These are phyloP conservation scores for Fraxinus angustifolia DNA, from an alignment of 305 asterid genomes.

Conservation along the genomic window DNA sequence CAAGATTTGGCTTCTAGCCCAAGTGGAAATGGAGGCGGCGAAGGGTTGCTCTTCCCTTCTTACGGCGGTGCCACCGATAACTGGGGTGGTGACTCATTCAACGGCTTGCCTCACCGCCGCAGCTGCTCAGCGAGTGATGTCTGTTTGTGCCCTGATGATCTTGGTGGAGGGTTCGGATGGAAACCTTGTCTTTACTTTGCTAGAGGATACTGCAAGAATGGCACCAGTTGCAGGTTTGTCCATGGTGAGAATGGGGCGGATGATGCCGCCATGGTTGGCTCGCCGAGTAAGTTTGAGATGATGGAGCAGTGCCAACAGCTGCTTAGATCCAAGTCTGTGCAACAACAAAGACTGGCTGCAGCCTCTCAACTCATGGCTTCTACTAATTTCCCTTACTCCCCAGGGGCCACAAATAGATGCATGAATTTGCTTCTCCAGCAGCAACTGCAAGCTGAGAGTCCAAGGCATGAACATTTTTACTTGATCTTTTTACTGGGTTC, in stretches of 20 bases:
- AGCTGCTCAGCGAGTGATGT: constrained; percentile 68
- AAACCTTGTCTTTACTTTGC: constrained; percentile 70
- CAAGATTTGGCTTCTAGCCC: constrained; percentile 43
- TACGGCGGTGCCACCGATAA: constrained; percentile 21
- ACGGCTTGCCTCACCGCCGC: constrained; percentile 44
- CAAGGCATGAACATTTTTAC: constrained; percentile 34
- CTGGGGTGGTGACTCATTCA: constrained; percentile 29
- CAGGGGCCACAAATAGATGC: constrained; percentile 40
- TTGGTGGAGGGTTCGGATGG: constrained; percentile 59
- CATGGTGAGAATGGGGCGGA: constrained; percentile 48
- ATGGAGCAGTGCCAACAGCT: constrained; percentile 53
- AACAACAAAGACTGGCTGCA: constrained; percentile 37
- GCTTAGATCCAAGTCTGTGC: constrained; percentile 45
- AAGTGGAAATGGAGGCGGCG: constrained; percentile 27
- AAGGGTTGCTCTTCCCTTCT: constrained; percentile 24
- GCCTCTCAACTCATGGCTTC: constrained; percentile 38
- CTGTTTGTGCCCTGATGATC: constrained; percentile 46
- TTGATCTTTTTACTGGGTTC: background rate
- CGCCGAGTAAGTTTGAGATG: constrained; percentile 50
- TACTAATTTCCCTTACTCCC: constrained; percentile 39
- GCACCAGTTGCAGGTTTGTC: constrained; percentile 57
- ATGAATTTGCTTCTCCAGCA: constrained; percentile 53
- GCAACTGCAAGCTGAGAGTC: constrained; percentile 51
- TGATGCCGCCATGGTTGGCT: constrained; percentile 34
- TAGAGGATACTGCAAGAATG: constrained; percentile 76